Conservation (phyloP, 768 basidiomycete genomes). For the Pleurotus tuoliensis region DNA sequence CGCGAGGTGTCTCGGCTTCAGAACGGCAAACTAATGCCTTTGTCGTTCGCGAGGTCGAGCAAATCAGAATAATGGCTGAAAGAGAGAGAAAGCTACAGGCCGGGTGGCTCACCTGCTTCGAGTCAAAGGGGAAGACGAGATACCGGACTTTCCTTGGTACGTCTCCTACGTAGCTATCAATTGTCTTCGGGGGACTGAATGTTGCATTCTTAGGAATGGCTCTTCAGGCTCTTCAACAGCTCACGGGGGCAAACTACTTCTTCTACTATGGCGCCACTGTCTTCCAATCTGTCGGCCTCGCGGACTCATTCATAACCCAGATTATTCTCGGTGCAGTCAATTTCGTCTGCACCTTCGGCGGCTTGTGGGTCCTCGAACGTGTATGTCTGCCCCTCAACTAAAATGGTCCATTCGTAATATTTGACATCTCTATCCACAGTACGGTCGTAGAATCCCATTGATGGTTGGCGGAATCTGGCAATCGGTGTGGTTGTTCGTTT, state of each 20-base stretch:
- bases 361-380: slow-evolving; percentile 69
- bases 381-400: slow-evolving; percentile 24
- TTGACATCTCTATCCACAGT: slow-evolving; percentile 28
- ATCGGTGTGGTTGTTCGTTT: slow-evolving; percentile 65
- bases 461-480: slow-evolving; percentile 73
- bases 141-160: slow-evolving; percentile 58
- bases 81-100: slow-evolving; percentile 40
- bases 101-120: slow-evolving; percentile 72
- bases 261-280: slow-evolving; percentile 67
- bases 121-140: slow-evolving; percentile 46
- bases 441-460: slow-evolving; percentile 60
- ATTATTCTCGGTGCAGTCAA: slow-evolving; percentile 76
- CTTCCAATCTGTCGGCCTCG: slow-evolving; percentile 63
- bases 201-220: slow-evolving; percentile 39
- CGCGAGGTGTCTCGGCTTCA: slow-evolving; percentile 40
- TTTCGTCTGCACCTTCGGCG: slow-evolving; percentile 68
- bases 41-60: slow-evolving; percentile 46
- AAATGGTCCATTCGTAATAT: background rate
- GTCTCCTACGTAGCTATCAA: slow-evolving; percentile 5
- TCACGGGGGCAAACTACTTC: slow-evolving; percentile 70
- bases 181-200: background rate
- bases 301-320: slow-evolving; percentile 66
- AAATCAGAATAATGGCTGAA: slow-evolving; percentile 50
- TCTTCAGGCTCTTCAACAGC: slow-evolving; percentile 68
- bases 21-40: slow-evolving; percentile 38